phyloP scores from a whole-genome alignment of 2,329 filamentous ascomycete genomes.

The Endocalyx cinctus region DNA sequence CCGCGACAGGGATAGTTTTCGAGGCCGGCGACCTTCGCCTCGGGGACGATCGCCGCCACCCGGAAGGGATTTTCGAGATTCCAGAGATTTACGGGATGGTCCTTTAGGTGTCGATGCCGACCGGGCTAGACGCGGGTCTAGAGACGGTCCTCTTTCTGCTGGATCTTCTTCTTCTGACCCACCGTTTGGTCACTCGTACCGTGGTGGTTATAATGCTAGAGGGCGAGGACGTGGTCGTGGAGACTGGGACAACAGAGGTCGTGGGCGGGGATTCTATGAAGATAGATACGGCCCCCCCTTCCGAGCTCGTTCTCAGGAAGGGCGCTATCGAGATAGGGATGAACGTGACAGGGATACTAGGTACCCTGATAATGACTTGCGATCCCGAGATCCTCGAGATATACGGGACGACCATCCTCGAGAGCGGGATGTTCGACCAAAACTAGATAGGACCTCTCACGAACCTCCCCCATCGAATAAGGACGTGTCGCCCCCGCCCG shows the following conservation, averaged over 20 bases:
- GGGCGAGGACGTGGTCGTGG: constrained; percentile 51
- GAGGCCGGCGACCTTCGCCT: constrained; percentile 58
- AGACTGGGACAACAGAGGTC: constrained; percentile 46
- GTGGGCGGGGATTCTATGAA: constrained; percentile 52
- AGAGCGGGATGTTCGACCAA: constrained; percentile 36
- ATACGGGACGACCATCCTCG: constrained; percentile 47
- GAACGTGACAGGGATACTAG: constrained; percentile 34
- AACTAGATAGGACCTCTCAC: constrained; percentile 47
- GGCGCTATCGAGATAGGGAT: constrained; percentile 50
- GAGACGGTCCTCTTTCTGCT: constrained; percentile 69
- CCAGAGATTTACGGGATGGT: constrained; percentile 41
- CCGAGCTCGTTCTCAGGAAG: constrained; percentile 62
- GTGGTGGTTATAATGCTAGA: constrained; percentile 51
- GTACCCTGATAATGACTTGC: constrained; percentile 31
- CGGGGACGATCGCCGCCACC: constrained; percentile 59
- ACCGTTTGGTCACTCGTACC: constrained; percentile 51
- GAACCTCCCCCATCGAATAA: constrained; percentile 43
- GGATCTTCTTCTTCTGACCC: constrained; percentile 68
- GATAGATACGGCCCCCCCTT: constrained; percentile 44
- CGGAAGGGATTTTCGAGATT: constrained; percentile 60
- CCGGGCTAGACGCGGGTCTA: constrained; percentile 62
- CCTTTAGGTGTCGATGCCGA: constrained; percentile 63
- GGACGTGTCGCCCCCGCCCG: constrained; percentile 52
- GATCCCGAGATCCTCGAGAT: constrained; percentile 42
- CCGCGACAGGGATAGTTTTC: constrained; percentile 49